Evolutionary conservation across 768 basidiomycete species (phyloP), one percentile per base, ranked within the genome.

Genomic region (Boletus sp.): DNA sequence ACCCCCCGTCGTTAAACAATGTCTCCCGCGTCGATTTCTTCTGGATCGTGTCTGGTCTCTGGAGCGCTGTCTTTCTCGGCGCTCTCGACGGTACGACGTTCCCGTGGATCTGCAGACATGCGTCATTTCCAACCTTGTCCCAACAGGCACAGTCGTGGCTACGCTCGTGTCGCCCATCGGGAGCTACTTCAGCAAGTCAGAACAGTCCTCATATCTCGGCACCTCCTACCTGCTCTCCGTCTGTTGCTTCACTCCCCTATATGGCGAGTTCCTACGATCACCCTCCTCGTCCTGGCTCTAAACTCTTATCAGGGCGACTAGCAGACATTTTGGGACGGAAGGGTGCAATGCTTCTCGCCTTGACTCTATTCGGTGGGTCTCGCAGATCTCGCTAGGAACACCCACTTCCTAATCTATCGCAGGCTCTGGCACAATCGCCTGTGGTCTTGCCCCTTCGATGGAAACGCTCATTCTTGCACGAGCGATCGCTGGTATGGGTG

Each of bases 381-480:
- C 56, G 60, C 57, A 54, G 63, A 62, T 53, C 63, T 39, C 55
- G 24, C 50, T 35, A 57, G 55, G 59, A 32, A 51, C 44, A 20
- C 54, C 44, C 39, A 28, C 47, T 63, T 53, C 65, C 56, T 63
- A 63, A 67, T 64, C 50, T 35, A 59, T 59, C 42, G 37, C 67
- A 91, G 89, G 89, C 20, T 77, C 83, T 58, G 95, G 95, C 20
- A 98, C 94, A 2, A 77, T 92, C 41, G 78, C 87, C 15, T 98
- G 94, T 67, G 96, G 92, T 1, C 63, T 94, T 41, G 95, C 93
- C 41, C 85, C 89, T 9, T 89, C 87, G 7, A 96, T 98, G 94
- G 80, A 83, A 59, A 71, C 79, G 12, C 80, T 97, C 52, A 92
- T 96, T 59, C 78, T 80, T 41, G 90, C 89, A 54, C 84, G 95